A percentile compares a stretch with the other conserved stretches of the same genome.
phyloP scores from a whole-genome alignment of 345 rosid genomes.

The Salix suchowensis region DNA sequence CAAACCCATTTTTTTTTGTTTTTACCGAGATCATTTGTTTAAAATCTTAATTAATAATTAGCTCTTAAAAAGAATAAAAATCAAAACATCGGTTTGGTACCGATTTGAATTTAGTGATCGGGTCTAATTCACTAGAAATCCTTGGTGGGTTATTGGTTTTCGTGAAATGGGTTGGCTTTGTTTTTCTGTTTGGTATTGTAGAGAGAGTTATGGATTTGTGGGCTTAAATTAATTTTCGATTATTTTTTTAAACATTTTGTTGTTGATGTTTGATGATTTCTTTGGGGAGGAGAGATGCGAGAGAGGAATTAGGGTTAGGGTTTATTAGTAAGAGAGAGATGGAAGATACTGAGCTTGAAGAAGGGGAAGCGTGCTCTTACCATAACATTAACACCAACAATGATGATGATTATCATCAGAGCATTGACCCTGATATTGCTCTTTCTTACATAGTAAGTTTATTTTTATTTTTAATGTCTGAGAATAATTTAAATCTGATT shows the following conservation, averaged over 20 bases:
- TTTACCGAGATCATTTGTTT: background rate
- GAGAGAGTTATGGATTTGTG: slow-evolving; percentile 1
- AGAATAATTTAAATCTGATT: background rate
- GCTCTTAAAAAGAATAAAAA: background rate
- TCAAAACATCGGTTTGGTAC: background rate
- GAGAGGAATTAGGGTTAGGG: slow-evolving; percentile 31
- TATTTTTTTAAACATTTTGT: background rate
- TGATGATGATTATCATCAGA: slow-evolving; percentile 41
- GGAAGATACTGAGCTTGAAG: slow-evolving; percentile 41
- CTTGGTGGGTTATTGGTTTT: slow-evolving; percentile 28
- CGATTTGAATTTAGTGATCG: slow-evolving; percentile 36
- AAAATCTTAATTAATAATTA: background rate
- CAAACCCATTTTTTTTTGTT: background rate
- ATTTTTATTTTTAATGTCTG: background rate
- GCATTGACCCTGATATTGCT: slow-evolving; percentile 66
- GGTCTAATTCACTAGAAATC: slow-evolving; percentile 32
- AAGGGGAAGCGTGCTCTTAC: slow-evolving; percentile 37
- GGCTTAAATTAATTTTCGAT: background rate
- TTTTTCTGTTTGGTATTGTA: slow-evolving; percentile 6
- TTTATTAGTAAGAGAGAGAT: slow-evolving; percentile 25
- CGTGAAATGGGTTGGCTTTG: slow-evolving; percentile 10
- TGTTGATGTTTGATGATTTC: slow-evolving; percentile 24
- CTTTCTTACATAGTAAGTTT: slow-evolving; percentile 76
- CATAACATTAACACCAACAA: slow-evolving; percentile 17
- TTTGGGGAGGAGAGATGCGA: slow-evolving; percentile 30